Conservation (phyloP, 2,329 filamentous ascomycete genomes). For the Pseudopithomyces maydicus region DNA sequence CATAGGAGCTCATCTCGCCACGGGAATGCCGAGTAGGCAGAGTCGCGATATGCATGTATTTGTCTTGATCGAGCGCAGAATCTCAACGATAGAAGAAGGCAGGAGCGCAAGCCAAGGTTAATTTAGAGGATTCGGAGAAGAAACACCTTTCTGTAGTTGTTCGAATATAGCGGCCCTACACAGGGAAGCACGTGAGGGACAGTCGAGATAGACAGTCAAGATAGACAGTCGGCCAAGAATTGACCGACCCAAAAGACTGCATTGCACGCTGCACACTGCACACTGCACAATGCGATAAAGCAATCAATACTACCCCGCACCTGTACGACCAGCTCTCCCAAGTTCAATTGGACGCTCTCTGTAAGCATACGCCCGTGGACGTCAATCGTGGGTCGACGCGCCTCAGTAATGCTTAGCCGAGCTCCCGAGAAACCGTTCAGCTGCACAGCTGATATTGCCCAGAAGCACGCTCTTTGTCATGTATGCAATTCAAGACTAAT, state of each 20-base stretch:
- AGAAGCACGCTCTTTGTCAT: slow-evolving; percentile 4
- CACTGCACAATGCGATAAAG: neutral
- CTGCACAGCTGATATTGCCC: neutral
- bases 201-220: no score
- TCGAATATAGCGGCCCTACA: neutral
- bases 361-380: neutral
- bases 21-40: no score
- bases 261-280: neutral
- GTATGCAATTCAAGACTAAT: neutral
- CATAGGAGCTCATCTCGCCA: neutral
- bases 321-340: neutral
- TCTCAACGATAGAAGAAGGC: no score
- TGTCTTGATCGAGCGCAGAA: no score
- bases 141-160: neutral
- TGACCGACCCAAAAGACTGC: no score
- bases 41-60: no score
- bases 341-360: neutral
- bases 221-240: no score
- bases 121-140: no score
- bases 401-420: neutral
- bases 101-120: no score
- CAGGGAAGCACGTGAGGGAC: no score
- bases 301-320: neutral
- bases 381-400: neutral
- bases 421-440: neutral